A percentile compares a stretch with the other conserved stretches of the same genome.
Evolutionary conservation across 352 stramenopile genomes (phyloP).

Genomic region (Pelagophyceae sp.): DNA sequence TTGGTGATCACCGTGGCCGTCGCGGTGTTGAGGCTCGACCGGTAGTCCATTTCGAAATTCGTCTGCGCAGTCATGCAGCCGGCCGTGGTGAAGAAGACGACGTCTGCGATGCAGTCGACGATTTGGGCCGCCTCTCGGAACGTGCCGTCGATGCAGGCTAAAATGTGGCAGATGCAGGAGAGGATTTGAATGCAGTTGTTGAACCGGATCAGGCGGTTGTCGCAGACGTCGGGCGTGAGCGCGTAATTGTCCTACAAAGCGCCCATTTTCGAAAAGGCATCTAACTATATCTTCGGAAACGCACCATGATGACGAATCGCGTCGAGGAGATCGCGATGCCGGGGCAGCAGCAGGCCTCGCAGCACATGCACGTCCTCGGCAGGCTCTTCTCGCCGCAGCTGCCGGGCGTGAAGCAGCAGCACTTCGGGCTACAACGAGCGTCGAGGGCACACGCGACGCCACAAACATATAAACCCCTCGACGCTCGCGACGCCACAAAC

Average conservation of each 20-base stretch:
- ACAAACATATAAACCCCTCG: too few species aligned
- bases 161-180: constrained; percentile 59
- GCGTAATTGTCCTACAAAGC: constrained; percentile 72
- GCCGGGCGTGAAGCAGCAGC: constrained; percentile 68
- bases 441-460: too few species aligned
- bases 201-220: constrained; percentile 83
- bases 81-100: constrained; percentile 75
- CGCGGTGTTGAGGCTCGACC: too few species aligned
- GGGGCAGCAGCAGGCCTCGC: constrained; percentile 75
- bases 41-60: constrained; percentile 75
- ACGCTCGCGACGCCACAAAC: too few species aligned
- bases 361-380: constrained; percentile 73
- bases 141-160: constrained; percentile 60
- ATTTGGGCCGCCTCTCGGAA: constrained; percentile 58
- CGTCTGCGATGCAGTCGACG: constrained; percentile 72
- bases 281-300: too few species aligned
- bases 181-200: constrained; percentile 79
- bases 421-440: too few species aligned
- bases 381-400: constrained; percentile 68
- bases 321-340: constrained; percentile 76
- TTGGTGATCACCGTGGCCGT: too few species aligned
- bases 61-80: constrained; percentile 86
- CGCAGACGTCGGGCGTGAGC: constrained; percentile 77
- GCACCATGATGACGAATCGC: constrained; percentile 76
- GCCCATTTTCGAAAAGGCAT: too few species aligned